phyloP scores from a whole-genome alignment of 2,329 filamentous ascomycete species.

The Byssothecium circinans region DNA sequence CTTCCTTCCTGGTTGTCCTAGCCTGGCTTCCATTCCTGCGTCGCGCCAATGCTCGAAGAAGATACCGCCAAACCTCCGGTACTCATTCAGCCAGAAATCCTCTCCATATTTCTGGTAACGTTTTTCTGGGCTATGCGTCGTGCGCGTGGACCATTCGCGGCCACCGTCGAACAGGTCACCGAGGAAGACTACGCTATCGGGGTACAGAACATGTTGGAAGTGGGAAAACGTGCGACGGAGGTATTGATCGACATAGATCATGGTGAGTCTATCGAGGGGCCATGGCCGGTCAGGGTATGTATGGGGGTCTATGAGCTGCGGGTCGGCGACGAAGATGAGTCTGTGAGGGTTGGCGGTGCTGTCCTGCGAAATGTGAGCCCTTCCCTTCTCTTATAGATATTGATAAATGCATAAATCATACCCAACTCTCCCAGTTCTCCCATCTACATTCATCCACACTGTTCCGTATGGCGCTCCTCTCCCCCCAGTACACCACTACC shows the following conservation, averaged over 20 bases:
- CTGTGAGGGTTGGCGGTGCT: conserved; percentile 77
- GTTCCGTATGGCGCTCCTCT: conserved; percentile 74
- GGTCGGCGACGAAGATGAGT: conserved; percentile 82
- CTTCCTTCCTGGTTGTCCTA: conserved; percentile 69
- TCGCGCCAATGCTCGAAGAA: conserved; percentile 73
- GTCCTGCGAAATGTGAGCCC: conserved; percentile 58
- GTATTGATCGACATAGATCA: conserved; percentile 84
- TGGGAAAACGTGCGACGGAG: conserved; percentile 79
- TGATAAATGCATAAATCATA: conserved; percentile 48
- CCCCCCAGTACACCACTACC: conserved; percentile 78
- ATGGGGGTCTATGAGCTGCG: conserved; percentile 89
- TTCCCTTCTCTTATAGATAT: neutral
- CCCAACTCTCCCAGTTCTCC: conserved; percentile 92
- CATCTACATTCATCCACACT: conserved; percentile 75
- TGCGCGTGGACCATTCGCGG: conserved; percentile 82
- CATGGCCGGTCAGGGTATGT: conserved; percentile 86
- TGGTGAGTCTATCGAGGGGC: conserved; percentile 67
- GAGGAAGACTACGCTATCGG: conserved; percentile 86
- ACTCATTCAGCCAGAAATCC: conserved; percentile 84
- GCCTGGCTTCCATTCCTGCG: conserved; percentile 56
- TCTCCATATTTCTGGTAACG: conserved; percentile 78
- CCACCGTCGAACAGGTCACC: conserved; percentile 96
- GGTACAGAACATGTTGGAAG: conserved; percentile 74
- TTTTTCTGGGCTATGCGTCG: conserved; percentile 57
- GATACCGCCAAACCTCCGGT: conserved; percentile 79